Evolutionary conservation across 164 flowering plant genomes (phyloP).

Genomic region (Stephania japonica): DNA sequence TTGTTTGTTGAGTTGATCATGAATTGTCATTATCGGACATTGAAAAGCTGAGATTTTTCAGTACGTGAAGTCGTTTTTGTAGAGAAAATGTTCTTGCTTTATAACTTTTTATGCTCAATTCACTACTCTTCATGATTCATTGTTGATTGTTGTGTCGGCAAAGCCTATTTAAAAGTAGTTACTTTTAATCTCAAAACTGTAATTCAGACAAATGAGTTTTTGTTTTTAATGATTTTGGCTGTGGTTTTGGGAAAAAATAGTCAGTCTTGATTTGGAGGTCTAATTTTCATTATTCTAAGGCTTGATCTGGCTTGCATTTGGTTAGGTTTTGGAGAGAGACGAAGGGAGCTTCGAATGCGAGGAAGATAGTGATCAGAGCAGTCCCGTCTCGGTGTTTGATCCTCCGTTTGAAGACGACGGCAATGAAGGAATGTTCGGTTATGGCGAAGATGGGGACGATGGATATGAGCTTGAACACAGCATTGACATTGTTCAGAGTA

Average conservation of each 20-base stretch:
- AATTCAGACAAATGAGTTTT: not conserved
- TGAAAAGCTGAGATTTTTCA: not conserved
- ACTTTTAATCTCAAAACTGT: too few relatives aligned
- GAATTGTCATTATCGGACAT: not conserved
- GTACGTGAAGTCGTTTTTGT: not conserved
- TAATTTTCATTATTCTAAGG: not conserved
- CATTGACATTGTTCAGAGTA: slow-evolving; percentile 74
- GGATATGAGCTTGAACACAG: slow-evolving; percentile 50
- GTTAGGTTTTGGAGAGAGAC: slow-evolving; percentile 20
- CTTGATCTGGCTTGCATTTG: not conserved
- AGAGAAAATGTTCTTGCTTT: not conserved
- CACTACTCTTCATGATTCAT: too few relatives aligned
- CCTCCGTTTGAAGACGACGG: slow-evolving; percentile 56
- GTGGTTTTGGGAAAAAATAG: not conserved
- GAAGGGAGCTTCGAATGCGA: slow-evolving; percentile 29
- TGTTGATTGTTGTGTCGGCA: slow-evolving; percentile 3
- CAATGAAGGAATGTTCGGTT: slow-evolving; percentile 16
- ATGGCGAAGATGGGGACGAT: slow-evolving; percentile 20
- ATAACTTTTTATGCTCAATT: not conserved
- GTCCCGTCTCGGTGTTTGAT: slow-evolving; percentile 88
- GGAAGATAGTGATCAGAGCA: slow-evolving; percentile 76
- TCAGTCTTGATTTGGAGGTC: not conserved
- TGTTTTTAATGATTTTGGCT: not conserved
- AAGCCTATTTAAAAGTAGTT: not conserved
- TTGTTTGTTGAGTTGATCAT: not conserved